These are phyloP conservation scores for Fusarium mundagurra DNA, from an alignment of 2,329 filamentous ascomycete species.

Conservation along the genomic window DNA sequence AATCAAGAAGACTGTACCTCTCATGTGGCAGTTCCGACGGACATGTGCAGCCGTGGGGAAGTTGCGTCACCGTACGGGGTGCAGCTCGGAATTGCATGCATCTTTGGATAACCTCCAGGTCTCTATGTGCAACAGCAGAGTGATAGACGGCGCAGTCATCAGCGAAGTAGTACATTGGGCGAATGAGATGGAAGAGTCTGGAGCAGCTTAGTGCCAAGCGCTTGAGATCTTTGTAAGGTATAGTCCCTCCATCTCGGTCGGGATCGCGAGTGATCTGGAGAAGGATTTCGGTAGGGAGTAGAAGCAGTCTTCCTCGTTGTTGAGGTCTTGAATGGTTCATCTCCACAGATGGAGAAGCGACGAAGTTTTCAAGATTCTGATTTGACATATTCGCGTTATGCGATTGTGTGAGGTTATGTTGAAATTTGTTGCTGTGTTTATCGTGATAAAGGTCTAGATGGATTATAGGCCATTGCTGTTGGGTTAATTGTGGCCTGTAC, in stretches of 20 bases:
- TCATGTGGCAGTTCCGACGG: neutral
- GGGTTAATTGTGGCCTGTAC: too few species aligned
- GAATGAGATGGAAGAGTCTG: neutral
- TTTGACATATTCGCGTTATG: neutral
- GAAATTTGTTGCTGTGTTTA: too few species aligned
- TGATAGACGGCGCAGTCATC: neutral
- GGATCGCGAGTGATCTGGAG: neutral
- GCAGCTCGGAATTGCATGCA: neutral
- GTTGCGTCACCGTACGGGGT: neutral
- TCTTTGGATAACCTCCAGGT: neutral
- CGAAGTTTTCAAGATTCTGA: too few species aligned
- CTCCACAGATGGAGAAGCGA: neutral
- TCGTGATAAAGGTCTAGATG: too few species aligned
- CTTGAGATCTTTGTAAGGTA: neutral
- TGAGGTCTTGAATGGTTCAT: neutral
- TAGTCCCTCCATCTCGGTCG: neutral
- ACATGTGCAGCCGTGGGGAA: neutral
- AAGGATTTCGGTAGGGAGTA: neutral
- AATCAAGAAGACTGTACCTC: neutral
- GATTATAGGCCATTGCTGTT: too few species aligned
- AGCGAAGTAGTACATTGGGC: neutral
- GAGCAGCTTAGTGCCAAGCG: neutral
- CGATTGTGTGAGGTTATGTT: neutral
- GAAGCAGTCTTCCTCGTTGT: neutral
- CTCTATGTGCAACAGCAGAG: neutral